Conservation (phyloP, 2,329 filamentous ascomycete genomes). For the Beauveria pseudobassiana region DNA sequence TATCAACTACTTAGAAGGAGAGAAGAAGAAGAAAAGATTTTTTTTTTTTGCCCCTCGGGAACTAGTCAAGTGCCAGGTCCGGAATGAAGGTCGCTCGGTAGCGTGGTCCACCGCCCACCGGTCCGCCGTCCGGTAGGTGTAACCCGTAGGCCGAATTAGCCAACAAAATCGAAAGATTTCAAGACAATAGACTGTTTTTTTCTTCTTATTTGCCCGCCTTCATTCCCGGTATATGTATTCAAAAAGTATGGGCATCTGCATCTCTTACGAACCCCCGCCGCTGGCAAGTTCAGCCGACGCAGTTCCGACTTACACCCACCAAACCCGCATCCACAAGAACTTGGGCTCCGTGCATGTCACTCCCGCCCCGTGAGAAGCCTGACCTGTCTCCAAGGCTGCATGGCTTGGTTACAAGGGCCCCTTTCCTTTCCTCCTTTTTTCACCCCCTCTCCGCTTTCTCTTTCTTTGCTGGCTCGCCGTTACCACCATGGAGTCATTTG, state of each 20-base stretch:
- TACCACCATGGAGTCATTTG: neutral
- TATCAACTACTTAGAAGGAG: neutral
- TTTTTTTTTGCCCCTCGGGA: neutral
- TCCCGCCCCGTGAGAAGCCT: slow-evolving; percentile 10
- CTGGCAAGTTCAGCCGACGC: neutral
- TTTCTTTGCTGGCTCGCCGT: neutral
- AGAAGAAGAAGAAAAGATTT: neutral
- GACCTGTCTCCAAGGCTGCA: slow-evolving; percentile 8
- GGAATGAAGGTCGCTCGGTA: neutral
- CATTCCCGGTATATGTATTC: neutral
- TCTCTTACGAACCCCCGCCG: neutral
- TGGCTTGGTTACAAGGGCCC: slow-evolving; percentile 7
- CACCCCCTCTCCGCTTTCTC: neutral
- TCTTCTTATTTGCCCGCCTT: neutral
- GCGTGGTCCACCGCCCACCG: neutral
- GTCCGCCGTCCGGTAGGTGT: neutral
- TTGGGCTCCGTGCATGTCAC: slow-evolving; percentile 9
- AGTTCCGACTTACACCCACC: slow-evolving; percentile 9
- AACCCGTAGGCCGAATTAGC: neutral
- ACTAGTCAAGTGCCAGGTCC: neutral
- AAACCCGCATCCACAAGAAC: neutral
- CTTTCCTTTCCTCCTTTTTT: neutral
- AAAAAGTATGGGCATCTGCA: neutral
- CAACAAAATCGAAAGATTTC: neutral
- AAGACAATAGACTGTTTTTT: neutral